A percentile compares a stretch with the other conserved stretches of the same genome.
These are phyloP conservation scores for Beauveria rudraprayagi DNA, from an alignment of 2,329 filamentous ascomycete genomes.

Conservation along the genomic window DNA sequence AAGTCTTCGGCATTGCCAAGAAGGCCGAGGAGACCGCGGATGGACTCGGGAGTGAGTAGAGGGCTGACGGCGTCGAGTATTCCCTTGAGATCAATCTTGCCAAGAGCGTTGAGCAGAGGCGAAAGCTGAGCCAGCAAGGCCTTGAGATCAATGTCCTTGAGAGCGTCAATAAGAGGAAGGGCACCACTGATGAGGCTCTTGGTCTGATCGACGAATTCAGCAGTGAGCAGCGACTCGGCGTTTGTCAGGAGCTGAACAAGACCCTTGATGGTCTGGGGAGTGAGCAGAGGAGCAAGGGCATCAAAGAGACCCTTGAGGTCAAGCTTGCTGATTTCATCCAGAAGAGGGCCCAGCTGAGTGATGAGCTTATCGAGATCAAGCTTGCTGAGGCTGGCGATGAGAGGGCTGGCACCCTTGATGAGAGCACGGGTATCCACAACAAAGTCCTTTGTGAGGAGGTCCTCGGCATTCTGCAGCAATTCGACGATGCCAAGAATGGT, in stretches of 20 bases:
- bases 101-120: conserved; percentile 24
- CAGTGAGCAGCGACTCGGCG: conserved; percentile 21
- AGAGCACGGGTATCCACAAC: conserved; percentile 21
- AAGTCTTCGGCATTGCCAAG: conserved; percentile 31
- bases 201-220: conserved; percentile 22
- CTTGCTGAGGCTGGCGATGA: conserved; percentile 17
- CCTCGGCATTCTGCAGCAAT: conserved; percentile 25
- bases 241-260: conserved; percentile 25
- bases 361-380: conserved; percentile 13
- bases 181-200: conserved; percentile 22
- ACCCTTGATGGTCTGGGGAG: conserved; percentile 20
- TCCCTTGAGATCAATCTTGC: conserved; percentile 27
- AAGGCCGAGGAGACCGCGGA: conserved; percentile 28
- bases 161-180: conserved; percentile 9
- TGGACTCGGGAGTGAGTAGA: conserved; percentile 25
- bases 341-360: conserved; percentile 17
- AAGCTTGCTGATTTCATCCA: conserved; percentile 20
- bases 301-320: conserved; percentile 24
- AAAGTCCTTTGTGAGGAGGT: conserved; percentile 21
- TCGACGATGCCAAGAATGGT: conserved; percentile 25
- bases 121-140: conserved; percentile 19
- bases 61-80: conserved; percentile 26
- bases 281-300: conserved; percentile 21
- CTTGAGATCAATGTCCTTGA: conserved; percentile 18
- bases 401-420: conserved; percentile 22